Evolutionary conservation across 305 asterid species (phyloP).

Genomic region (Fraxinus latifolia): DNA sequence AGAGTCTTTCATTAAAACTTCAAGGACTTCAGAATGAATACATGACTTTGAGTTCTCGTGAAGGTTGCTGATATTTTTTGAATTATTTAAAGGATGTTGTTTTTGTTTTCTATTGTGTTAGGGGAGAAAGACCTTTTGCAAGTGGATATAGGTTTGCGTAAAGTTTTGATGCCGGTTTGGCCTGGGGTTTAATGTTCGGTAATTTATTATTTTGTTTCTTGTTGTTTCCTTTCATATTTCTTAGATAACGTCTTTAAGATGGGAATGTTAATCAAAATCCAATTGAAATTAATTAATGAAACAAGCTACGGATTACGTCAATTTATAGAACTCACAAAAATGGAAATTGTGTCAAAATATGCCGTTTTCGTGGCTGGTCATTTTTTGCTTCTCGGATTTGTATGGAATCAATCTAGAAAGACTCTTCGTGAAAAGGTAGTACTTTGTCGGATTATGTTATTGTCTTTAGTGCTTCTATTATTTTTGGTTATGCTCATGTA

Average conservation of each 20-base stretch:
- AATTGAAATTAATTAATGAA: background rate
- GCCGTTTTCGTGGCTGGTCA: background rate
- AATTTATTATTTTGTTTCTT: conserved; percentile 21
- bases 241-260: background rate
- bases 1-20: background rate
- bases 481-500: background rate
- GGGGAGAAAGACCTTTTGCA: background rate
- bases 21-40: background rate
- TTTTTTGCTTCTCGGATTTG: background rate
- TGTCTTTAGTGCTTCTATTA: background rate
- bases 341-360: background rate
- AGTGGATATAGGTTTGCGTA: background rate
- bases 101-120: background rate
- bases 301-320: background rate
- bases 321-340: background rate
- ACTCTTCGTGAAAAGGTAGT: background rate
- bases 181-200: conserved; percentile 10
- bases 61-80: background rate
- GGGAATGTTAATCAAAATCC: background rate
- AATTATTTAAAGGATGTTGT: background rate
- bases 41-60: background rate
- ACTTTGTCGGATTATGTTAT: background rate
- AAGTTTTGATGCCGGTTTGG: conserved; percentile 7
- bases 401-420: background rate
- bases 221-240: background rate